These are phyloP conservation scores for Cyclostephanos invisitatus DNA, from an alignment of 108 stramenopile species.

Conservation along the genomic window DNA sequence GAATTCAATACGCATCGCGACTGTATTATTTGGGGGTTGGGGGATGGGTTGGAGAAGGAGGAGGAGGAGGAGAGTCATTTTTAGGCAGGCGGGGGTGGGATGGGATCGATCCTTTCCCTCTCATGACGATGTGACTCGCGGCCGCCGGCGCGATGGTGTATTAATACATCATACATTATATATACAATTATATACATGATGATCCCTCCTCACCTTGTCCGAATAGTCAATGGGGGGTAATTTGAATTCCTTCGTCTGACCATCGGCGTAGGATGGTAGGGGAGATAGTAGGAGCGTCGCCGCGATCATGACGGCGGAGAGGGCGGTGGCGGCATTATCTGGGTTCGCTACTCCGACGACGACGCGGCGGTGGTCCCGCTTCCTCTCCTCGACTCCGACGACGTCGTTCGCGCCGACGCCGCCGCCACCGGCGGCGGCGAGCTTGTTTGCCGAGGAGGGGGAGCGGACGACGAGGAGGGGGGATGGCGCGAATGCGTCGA, in stretches of 20 bases:
- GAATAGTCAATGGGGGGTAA: constrained; percentile 85
- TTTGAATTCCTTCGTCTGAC: constrained; percentile 87
- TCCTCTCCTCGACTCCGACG: background rate
- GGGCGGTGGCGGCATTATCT: constrained; percentile 14
- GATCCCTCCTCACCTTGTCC: constrained; percentile 41
- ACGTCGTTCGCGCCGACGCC: constrained; percentile 1
- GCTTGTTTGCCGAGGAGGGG: too few species aligned
- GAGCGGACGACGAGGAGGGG: background rate
- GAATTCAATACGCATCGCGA: constrained; percentile 82
- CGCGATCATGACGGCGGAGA: constrained; percentile 16
- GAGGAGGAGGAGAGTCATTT: too few species aligned
- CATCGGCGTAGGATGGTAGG: constrained; percentile 59
- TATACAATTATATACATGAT: too few species aligned
- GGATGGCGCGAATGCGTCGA: constrained; percentile 6
- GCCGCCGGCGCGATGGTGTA: too few species aligned
- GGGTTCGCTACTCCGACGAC: background rate
- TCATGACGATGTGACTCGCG: too few species aligned
- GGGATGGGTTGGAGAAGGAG: background rate
- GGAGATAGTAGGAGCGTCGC: constrained; percentile 33
- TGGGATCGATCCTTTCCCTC: too few species aligned
- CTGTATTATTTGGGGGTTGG: background rate
- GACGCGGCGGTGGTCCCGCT: background rate
- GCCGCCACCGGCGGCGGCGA: constrained; percentile 15
- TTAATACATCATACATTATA: too few species aligned
- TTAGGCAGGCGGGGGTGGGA: too few species aligned